Conservation (phyloP, 2,329 filamentous ascomycete genomes). For the Talaromyces piceae region DNA sequence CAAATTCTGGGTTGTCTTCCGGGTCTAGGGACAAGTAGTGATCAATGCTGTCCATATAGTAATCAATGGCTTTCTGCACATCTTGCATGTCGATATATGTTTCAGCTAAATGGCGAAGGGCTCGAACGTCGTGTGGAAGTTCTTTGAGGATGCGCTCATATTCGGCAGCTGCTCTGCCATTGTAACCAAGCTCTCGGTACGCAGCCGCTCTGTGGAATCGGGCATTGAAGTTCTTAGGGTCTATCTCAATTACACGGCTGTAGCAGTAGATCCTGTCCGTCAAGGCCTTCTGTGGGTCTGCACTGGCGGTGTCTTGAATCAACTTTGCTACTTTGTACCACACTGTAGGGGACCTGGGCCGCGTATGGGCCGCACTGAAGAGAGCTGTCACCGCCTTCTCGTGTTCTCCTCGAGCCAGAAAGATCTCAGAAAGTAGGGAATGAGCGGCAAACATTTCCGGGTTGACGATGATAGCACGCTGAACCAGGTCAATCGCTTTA, state of each 20-base stretch:
- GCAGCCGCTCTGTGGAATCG: conserved; percentile 50
- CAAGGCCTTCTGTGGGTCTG: conserved; percentile 35
- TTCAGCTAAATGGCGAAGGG: conserved; percentile 51
- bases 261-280: conserved; percentile 48
- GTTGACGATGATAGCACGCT: conserved; percentile 48
- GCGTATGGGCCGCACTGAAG: conserved; percentile 51
- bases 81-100: conserved; percentile 47
- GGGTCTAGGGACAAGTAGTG: conserved; percentile 40
- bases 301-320: conserved; percentile 43
- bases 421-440: conserved; percentile 53
- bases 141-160: conserved; percentile 50
- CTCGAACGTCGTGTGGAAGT: conserved; percentile 46
- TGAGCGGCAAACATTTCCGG: conserved; percentile 58
- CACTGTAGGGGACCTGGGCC: conserved; percentile 46
- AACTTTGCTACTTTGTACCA: conserved; percentile 53
- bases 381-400: conserved; percentile 51
- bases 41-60: conserved; percentile 48
- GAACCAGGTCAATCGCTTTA: conserved; percentile 35
- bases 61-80: conserved; percentile 40
- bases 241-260: conserved; percentile 46
- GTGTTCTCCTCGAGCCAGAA: conserved; percentile 48
- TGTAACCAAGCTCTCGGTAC: conserved; percentile 44
- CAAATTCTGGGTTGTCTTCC: conserved; percentile 40
- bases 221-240: conserved; percentile 45
- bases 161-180: conserved; percentile 41